Evolutionary conservation across 75 land plant species (phyloP).

Genomic region (Cupressus sempervirens): DNA sequence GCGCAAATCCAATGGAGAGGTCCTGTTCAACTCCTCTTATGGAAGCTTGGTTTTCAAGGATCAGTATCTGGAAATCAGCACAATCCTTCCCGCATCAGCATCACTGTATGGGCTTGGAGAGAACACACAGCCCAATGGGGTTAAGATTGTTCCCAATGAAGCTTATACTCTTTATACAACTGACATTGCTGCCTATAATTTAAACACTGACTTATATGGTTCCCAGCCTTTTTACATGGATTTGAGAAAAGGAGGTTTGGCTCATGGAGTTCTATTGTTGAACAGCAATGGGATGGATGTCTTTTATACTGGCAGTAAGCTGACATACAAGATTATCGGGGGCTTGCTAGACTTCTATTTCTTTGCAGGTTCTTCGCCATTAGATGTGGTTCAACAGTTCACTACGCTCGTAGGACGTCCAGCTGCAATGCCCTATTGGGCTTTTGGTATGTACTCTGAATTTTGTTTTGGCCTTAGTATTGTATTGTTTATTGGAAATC

Average conservation of each 20-base stretch:
- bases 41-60: conserved; percentile 75
- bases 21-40: conserved; percentile 60
- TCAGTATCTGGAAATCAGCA: conserved; percentile 82
- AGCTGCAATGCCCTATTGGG: conserved; percentile 95
- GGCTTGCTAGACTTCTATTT: conserved; percentile 92
- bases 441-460: conserved; percentile 49
- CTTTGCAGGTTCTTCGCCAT: conserved; percentile 71
- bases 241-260: conserved; percentile 31
- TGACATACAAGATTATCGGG: conserved; percentile 82
- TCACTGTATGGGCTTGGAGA: conserved; percentile 85
- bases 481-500: no score
- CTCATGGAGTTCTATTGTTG: conserved; percentile 78
- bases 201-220: conserved; percentile 71
- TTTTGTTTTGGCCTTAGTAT: no score
- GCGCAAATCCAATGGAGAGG: conserved; percentile 54
- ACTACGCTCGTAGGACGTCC: conserved; percentile 73
- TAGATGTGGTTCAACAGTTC: conserved; percentile 78
- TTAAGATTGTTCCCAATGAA: conserved; percentile 45
- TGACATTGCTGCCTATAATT: conserved; percentile 49
- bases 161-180: conserved; percentile 77
- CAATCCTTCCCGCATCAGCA: conserved; percentile 47
- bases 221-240: conserved; percentile 44
- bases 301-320: conserved; percentile 45
- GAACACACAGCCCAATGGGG: conserved; percentile 68
- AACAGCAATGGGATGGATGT: conserved; percentile 98